phyloP scores from a whole-genome alignment of 495 filamentous ascomycete genomes.

The Lindgomyces ingoldianus region DNA sequence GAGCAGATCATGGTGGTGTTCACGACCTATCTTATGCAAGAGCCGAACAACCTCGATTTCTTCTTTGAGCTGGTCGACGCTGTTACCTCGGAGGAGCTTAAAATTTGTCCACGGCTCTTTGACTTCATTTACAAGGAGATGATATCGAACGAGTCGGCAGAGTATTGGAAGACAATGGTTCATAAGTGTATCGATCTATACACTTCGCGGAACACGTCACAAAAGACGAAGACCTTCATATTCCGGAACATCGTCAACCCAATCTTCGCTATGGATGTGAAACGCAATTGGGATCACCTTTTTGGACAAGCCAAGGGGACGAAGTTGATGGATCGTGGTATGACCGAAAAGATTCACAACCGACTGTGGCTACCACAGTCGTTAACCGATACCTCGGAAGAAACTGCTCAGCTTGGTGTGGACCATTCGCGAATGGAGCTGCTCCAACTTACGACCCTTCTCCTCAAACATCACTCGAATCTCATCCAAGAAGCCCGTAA shows the following conservation, averaged over 20 bases:
- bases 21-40: constrained; percentile 71
- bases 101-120: constrained; percentile 71
- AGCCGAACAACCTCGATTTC: constrained; percentile 78
- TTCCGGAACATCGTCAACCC: constrained; percentile 93
- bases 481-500: constrained; percentile 89
- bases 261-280: constrained; percentile 95
- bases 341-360: constrained; percentile 88
- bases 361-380: constrained; percentile 89
- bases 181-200: constrained; percentile 88
- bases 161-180: constrained; percentile 83
- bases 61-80: constrained; percentile 87
- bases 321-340: constrained; percentile 79
- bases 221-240: constrained; percentile 89
- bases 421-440: constrained; percentile 97
- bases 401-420: constrained; percentile 79
- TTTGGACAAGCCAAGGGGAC: constrained; percentile 60
- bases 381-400: constrained; percentile 78
- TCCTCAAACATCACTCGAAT: constrained; percentile 88
- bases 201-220: constrained; percentile 69
- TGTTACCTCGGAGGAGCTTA: constrained; percentile 78
- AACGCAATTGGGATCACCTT: constrained; percentile 60
- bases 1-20: constrained; percentile 88
- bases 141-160: constrained; percentile 79
- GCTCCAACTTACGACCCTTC: constrained; percentile 87
- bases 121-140: constrained; percentile 82